These are phyloP conservation scores for Fraxinus platypoda DNA, from an alignment of 305 asterid species.

Conservation along the genomic window DNA sequence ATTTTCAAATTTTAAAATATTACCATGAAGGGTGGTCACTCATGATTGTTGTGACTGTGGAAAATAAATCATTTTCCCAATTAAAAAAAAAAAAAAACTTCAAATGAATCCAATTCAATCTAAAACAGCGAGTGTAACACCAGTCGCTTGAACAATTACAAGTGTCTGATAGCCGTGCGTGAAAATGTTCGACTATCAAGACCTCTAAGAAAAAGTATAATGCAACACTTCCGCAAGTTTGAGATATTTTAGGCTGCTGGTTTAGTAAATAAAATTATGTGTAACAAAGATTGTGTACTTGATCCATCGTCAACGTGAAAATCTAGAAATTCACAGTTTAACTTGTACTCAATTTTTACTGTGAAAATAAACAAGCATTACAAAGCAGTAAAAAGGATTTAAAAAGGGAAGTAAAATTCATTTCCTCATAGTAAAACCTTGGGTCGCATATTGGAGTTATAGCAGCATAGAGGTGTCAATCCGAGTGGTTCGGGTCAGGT, in stretches of 20 bases:
- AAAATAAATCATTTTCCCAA: not conserved
- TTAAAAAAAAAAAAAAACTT: not conserved
- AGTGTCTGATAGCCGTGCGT: not conserved
- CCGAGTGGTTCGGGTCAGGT: too few relatives aligned
- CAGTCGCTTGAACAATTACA: not conserved
- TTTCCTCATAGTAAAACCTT: not conserved
- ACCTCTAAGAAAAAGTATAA: not conserved
- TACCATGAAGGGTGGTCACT: not conserved
- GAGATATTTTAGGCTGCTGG: not conserved
- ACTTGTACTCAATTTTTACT: slow-evolving; percentile 15
- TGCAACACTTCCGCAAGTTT: not conserved
- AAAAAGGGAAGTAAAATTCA: slow-evolving; percentile 24
- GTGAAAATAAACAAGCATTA: slow-evolving; percentile 20
- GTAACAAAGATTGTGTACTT: not conserved
- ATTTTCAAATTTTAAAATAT: too few relatives aligned
- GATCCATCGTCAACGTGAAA: not conserved
- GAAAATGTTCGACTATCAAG: not conserved
- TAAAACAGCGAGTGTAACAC: too few relatives aligned
- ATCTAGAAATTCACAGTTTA: not conserved
- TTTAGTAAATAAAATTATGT: not conserved
- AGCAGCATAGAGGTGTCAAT: too few relatives aligned
- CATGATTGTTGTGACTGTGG: not conserved
- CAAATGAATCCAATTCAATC: too few relatives aligned
- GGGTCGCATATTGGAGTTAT: too few relatives aligned
- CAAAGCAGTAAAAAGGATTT: not conserved